phyloP scores from a whole-genome alignment of 352 stramenopile species.

The Phytophthora litchii region DNA sequence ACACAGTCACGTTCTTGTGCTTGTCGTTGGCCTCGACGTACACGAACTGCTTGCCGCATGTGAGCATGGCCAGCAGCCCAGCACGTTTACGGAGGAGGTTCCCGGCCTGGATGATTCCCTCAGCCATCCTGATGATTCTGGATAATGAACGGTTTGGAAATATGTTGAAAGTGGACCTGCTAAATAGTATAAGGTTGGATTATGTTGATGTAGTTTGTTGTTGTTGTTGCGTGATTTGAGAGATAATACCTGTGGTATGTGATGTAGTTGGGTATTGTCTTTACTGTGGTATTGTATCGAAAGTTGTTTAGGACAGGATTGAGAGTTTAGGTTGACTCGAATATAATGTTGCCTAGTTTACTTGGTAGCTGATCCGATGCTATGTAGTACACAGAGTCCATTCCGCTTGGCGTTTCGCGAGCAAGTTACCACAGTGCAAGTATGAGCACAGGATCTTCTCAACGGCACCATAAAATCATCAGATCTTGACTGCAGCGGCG shows the following conservation, averaged over 20 bases:
- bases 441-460: slow-evolving; percentile 3
- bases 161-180: too few species aligned
- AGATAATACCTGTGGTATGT: too few species aligned
- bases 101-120: slow-evolving; percentile 41
- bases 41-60: slow-evolving; percentile 34
- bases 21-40: slow-evolving; percentile 53
- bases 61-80: slow-evolving; percentile 34
- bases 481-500: neutral
- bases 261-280: too few species aligned
- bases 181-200: too few species aligned
- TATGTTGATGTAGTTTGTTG: too few species aligned
- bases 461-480: slow-evolving; percentile 15
- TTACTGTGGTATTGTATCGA: too few species aligned
- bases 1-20: slow-evolving; percentile 50
- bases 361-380: slow-evolving; percentile 3
- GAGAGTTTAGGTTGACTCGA: slow-evolving; percentile 14
- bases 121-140: slow-evolving; percentile 5
- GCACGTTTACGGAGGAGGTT: slow-evolving; percentile 34
- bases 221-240: too few species aligned
- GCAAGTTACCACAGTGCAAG: slow-evolving; percentile 18
- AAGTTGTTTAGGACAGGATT: too few species aligned
- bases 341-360: slow-evolving; percentile 21
- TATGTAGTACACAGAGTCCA: slow-evolving; percentile 33
- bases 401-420: slow-evolving; percentile 26
- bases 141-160: too few species aligned